A percentile compares a stretch with the other conserved stretches of the same genome.
Evolutionary conservation across 2,329 filamentous ascomycete species (phyloP).

Genomic region (Sclerotinia spermophila): DNA sequence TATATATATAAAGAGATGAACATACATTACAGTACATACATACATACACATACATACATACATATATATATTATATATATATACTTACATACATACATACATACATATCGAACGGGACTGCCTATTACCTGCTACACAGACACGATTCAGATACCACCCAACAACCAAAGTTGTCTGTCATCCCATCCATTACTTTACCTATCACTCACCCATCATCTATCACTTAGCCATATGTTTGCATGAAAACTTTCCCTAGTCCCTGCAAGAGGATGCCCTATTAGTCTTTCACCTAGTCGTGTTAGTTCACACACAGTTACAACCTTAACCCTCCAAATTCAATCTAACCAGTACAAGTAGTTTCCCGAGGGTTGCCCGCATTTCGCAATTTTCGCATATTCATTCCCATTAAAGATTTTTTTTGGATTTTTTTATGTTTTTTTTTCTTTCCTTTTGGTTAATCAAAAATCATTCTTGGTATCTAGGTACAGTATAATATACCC

Average conservation of each 20-base stretch:
- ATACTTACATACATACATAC: no score
- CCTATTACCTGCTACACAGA: no score
- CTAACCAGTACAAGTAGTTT: slow-evolving; percentile 18
- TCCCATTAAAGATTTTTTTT: slow-evolving; percentile 7
- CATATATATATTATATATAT: no score
- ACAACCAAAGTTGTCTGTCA: neutral
- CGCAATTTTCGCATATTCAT: slow-evolving; percentile 15
- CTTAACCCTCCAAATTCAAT: neutral
- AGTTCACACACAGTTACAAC: neutral
- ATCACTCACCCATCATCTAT: neutral
- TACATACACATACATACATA: neutral
- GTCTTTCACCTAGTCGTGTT: neutral
- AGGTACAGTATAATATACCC: neutral
- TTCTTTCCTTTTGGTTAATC: neutral
- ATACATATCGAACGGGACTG: no score
- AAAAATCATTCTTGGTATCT: neutral
- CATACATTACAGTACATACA: neutral
- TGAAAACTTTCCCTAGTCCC: neutral
- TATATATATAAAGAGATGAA: neutral
- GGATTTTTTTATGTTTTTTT: neutral
- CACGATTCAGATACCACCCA: slow-evolving; percentile 1
- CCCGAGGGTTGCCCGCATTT: slow-evolving; percentile 17
- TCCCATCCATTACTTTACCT: neutral
- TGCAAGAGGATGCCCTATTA: neutral
- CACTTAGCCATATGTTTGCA: neutral